Conservation (phyloP, 2,329 filamentous ascomycete genomes). For the Microdochium nivale region DNA sequence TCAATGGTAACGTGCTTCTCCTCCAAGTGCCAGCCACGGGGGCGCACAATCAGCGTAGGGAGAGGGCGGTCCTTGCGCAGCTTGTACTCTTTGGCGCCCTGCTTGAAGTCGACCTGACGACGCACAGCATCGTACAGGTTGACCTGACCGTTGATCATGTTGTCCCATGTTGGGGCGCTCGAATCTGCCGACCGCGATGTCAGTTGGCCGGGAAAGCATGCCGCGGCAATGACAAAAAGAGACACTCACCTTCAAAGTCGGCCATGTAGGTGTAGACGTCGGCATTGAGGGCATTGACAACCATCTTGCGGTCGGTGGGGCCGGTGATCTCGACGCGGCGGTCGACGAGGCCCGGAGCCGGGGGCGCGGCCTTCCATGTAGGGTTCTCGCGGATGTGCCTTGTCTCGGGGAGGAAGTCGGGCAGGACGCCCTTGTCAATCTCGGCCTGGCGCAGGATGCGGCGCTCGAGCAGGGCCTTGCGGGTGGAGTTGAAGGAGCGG, state of each 20-base stretch:
- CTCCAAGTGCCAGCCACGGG: conserved; percentile 94
- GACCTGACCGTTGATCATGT: conserved; percentile 97
- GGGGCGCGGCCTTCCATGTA: conserved; percentile 86
- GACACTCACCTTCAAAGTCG: conserved; percentile 78
- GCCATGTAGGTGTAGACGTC: conserved; percentile 99
- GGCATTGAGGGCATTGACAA: conserved; percentile 92
- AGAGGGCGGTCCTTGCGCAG: conserved; percentile 79
- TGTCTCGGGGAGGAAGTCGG: conserved; percentile 94
- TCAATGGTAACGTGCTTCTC: conserved; percentile 98
- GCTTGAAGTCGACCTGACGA: conserved; percentile 91
- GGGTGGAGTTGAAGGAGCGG: conserved; percentile 83
- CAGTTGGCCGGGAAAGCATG: conserved; percentile 2
- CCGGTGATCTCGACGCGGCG: conserved; percentile 95
- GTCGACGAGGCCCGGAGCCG: conserved; percentile 87
- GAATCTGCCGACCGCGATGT: conserved; percentile 54
- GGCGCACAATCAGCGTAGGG: conserved; percentile 88
- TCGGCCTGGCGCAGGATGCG: conserved; percentile 82
- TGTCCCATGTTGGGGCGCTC: conserved; percentile 93
- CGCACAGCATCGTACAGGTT: conserved; percentile 96
- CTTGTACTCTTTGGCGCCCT: conserved; percentile 93
- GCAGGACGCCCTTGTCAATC: conserved; percentile 80
- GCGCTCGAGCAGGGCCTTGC: conserved; percentile 82
- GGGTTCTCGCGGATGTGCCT: conserved; percentile 90
- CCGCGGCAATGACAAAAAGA: neutral
- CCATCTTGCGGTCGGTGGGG: conserved; percentile 97